Base-by-base conservation (phyloP, 2,329 filamentous ascomycete species). In the Talaromyces sp. region DNA sequence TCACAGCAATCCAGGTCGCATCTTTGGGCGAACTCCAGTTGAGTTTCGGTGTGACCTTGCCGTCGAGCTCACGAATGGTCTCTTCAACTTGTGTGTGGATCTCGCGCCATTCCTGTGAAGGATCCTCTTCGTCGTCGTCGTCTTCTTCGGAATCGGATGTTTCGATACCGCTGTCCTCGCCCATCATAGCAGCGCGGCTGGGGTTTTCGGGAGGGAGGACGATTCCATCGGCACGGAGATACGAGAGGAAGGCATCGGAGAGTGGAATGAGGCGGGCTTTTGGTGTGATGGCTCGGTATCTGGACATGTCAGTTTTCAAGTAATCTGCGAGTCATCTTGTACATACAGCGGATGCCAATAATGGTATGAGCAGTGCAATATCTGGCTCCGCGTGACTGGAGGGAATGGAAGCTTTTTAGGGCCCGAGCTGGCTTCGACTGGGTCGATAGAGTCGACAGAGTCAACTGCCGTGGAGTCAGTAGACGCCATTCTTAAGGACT, bases 21-120 rank as follows among this genome's bases (percentile, higher is more conserved):
- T 99, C 95, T 75, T 97, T 96, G 3, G 95, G 95, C 3, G 92
- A 88, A 5, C 93, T 97, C 95, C 95, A 99, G 79, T 98, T 98
- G 54, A 99, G 81, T 77, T 99, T 99, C 0, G 95, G 95, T 1
- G 90, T 88, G 8, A 96, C 93, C 64, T 88, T 86, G 64, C 93
- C 93, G 16, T 91, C 93, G 0, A 98, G 84, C 69, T 93, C 89
- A 12, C 82, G 77, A 66, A 99, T 97, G 46, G 85, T 90, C 25
- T 85, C 81, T 73, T 88, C 89, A 74, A 99, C 92, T 62, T 84
- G 77, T 50, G 86, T 81, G 75, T 99, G 95, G 1, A 93, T 84
- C 39, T 91, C 88, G 8, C 87, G 75, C 86, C 86, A 88, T 55
- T 80, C 75, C 33, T 73, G 72, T 1, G 84, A 86, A 76, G 79